Base-by-base conservation (phyloP, 768 basidiomycete species). In the Cantharellus cinnabarinus region DNA sequence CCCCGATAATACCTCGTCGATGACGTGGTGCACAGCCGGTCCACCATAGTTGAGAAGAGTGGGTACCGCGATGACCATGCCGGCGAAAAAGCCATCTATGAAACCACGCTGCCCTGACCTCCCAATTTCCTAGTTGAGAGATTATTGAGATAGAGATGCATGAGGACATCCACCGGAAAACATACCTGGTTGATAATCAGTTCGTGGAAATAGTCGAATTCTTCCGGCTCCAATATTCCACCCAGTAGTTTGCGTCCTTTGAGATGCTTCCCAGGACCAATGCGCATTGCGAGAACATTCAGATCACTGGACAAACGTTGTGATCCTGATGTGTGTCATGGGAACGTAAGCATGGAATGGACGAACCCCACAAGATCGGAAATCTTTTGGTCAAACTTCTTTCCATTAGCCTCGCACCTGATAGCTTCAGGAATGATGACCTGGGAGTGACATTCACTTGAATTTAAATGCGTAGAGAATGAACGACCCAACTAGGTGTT, bases 181-280 rank as follows among this genome's bases (percentile, higher is more conserved):
- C 94, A 72, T 69, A 97, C 94, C 44, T 82, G 78, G 63, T 85
- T 80, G 59, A 88, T 75, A 61, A 89, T 86, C 50, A 82, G 74
- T 85, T 89, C 93, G 66, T 95, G 84, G 76, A 98, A 98, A 66
- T 91, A 91, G 69, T 95, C 88, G 65, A 86, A 97, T 63, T 91
- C 83, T 66, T 88, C 86, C 3, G 85, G 80, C 57, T 78, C 79
- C 50, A 88, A 76, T 20, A 80, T 69, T 7, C 88, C 89, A 37
- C 79, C 83, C 71, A 89, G 80, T 1, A 95, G 71, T 4, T 73
- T 78, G 42, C 79, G 76, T 0, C 90, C 89, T 66, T 85, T 73
- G 34, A 95, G 76, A 67, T 93, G 88, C 68, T 88, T 88, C 20
- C 87, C 88, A 2, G 89, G 90, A 2, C 91, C 91, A 57, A 91